Evolutionary conservation across 2,329 filamentous ascomycete genomes (phyloP).

Genomic region (Beauveria caledonica): DNA sequence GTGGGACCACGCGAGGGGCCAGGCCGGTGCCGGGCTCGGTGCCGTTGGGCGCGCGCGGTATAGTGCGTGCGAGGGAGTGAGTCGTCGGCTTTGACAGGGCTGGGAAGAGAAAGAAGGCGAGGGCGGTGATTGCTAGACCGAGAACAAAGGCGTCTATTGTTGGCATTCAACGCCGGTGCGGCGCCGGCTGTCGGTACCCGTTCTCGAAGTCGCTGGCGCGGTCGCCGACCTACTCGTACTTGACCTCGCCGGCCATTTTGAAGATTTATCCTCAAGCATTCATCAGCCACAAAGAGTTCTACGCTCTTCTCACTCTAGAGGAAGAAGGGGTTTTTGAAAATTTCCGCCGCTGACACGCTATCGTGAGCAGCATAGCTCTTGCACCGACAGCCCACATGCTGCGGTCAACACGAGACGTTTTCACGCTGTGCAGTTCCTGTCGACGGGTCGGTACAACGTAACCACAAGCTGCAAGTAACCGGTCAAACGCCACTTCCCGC

Average conservation of each 20-base stretch:
- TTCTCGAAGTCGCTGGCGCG: not conserved
- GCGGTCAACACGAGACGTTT: not conserved
- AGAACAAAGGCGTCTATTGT: constrained; percentile 4
- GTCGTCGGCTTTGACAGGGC: not conserved
- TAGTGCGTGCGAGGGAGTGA: constrained; percentile 1
- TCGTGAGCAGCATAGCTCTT: not conserved
- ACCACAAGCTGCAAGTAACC: not conserved
- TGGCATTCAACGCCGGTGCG: not conserved
- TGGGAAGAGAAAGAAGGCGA: not conserved
- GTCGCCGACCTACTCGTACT: constrained; percentile 8
- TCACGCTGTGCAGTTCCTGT: not conserved
- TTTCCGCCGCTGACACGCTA: not conserved
- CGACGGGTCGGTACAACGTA: not conserved
- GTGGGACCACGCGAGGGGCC: constrained; percentile 13
- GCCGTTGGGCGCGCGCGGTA: constrained; percentile 10
- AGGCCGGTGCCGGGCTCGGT: constrained; percentile 13
- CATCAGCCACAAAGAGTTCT: not conserved
- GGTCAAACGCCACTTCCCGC: not conserved
- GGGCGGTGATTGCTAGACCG: not conserved
- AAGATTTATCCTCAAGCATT: too few species aligned
- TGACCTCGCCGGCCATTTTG: not conserved
- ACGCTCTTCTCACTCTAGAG: not conserved
- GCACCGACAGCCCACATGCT: not conserved
- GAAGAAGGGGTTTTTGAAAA: too few species aligned
- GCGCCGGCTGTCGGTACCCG: not conserved